Conservation (phyloP, 1,139 yeast species). For the Ogataea hybrid region DNA sequence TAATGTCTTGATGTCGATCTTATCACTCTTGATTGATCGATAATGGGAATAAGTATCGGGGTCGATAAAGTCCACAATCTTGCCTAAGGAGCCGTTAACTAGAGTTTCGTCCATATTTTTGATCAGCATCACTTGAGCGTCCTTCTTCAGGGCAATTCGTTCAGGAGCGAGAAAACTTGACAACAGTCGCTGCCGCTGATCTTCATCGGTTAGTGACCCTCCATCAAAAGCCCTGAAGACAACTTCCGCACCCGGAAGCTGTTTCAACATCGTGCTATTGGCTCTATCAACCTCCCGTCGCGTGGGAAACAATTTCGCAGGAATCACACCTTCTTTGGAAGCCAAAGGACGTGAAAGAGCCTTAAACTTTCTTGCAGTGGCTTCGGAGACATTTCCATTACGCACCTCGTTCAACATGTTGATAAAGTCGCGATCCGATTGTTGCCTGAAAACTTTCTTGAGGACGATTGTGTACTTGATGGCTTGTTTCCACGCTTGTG, state of each 20-base stretch:
- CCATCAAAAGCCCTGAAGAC: constrained; percentile 60
- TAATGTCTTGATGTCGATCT: constrained; percentile 15
- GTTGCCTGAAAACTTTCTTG: constrained; percentile 85
- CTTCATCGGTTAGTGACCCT: constrained; percentile 51
- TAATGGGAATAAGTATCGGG: constrained; percentile 49
- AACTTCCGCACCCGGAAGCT: constrained; percentile 47
- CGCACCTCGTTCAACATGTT: constrained; percentile 88
- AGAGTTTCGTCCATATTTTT: constrained; percentile 84
- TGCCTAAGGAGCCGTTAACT: constrained; percentile 93
- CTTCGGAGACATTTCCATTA: constrained; percentile 59
- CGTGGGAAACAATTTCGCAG: constrained; percentile 86
- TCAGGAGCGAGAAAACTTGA: constrained; percentile 74
- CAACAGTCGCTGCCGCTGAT: constrained; percentile 43
- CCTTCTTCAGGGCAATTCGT: constrained; percentile 60
- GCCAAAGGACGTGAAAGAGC: constrained; percentile 54
- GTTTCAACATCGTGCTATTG: constrained; percentile 53
- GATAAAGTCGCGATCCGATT: constrained; percentile 74
- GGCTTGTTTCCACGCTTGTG: constrained; percentile 66
- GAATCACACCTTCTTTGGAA: constrained; percentile 68
- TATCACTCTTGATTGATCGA: constrained; percentile 20
- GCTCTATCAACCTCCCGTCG: constrained; percentile 82
- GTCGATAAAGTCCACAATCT: constrained; percentile 71
- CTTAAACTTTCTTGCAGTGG: constrained; percentile 54
- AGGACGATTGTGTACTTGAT: constrained; percentile 67
- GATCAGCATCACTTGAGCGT: constrained; percentile 96